phyloP scores from a whole-genome alignment of 441 rosid species.

The Omphalea diandra region DNA sequence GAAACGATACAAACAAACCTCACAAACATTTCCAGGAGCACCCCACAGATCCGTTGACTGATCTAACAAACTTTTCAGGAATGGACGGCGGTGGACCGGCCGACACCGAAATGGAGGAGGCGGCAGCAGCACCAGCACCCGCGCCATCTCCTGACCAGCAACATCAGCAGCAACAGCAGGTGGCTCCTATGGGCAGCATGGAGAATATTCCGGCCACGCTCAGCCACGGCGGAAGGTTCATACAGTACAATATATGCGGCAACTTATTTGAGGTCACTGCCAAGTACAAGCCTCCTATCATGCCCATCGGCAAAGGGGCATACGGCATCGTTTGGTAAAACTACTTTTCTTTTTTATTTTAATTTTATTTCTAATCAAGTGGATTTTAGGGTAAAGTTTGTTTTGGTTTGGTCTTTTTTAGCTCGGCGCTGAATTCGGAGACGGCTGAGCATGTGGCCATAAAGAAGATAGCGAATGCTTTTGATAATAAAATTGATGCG shows the following conservation, averaged over 20 bases:
- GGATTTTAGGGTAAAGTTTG: background rate
- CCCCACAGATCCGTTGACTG: background rate
- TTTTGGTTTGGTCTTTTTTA: slow-evolving; percentile 18
- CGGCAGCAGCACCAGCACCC: slow-evolving; percentile 27
- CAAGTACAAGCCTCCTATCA: slow-evolving; percentile 87
- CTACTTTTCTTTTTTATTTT: background rate
- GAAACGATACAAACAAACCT: no score
- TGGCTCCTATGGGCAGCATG: slow-evolving; percentile 30
- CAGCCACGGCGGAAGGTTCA: slow-evolving; percentile 87
- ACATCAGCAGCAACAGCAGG: slow-evolving; percentile 8
- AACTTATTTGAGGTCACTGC: slow-evolving; percentile 93
- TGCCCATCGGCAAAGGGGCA: slow-evolving; percentile 89
- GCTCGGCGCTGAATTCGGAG: slow-evolving; percentile 71
- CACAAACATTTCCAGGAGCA: no score
- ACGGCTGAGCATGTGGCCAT: slow-evolving; percentile 73
- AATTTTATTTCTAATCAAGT: background rate
- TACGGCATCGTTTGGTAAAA: slow-evolving; percentile 96
- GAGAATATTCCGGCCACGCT: slow-evolving; percentile 78
- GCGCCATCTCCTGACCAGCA: slow-evolving; percentile 22
- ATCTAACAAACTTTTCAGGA: background rate
- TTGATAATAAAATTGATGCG: slow-evolving; percentile 66
- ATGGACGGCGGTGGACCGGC: slow-evolving; percentile 54
- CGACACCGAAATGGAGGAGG: slow-evolving; percentile 72
- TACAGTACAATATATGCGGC: slow-evolving; percentile 90
- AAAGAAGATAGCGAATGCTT: slow-evolving; percentile 79